Conservation (phyloP, 805 yeast genomes). For the Helenozyma baotianmanensis region DNA sequence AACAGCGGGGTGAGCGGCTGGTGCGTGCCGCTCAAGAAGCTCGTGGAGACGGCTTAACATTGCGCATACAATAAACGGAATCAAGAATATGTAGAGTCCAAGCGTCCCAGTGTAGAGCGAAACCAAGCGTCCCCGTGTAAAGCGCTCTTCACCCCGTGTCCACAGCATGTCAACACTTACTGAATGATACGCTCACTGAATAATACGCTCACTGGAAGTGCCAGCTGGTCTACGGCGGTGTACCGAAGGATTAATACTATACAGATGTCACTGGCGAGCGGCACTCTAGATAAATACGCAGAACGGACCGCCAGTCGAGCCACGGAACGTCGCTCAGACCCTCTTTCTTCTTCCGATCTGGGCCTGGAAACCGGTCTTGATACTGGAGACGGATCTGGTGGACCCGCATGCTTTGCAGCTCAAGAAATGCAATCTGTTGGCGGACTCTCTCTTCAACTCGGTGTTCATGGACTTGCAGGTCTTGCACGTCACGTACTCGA, state of each 20-base stretch:
- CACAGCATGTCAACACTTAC: background rate
- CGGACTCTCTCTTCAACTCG: constrained; percentile 88
- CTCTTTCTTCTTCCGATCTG: constrained; percentile 88
- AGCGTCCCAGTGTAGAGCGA: no score
- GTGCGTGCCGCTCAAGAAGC: constrained; percentile 64
- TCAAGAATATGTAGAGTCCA: no score
- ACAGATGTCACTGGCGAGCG: no score
- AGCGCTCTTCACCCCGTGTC: background rate
- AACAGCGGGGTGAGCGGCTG: constrained; percentile 57
- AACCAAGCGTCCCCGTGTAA: background rate
- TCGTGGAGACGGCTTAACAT: constrained; percentile 28
- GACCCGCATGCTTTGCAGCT: constrained; percentile 98
- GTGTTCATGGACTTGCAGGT: constrained; percentile 98
- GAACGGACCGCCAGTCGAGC: no score
- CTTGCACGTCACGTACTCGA: constrained; percentile 97
- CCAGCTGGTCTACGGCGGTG: no score
- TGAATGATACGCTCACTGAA: no score
- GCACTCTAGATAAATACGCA: no score
- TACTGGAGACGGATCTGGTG: constrained; percentile 91
- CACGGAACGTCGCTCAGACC: no score
- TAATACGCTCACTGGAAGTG: no score
- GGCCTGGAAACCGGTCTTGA: constrained; percentile 99
- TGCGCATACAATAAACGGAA: no score
- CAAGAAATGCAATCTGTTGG: constrained; percentile 94
- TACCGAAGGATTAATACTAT: no score